phyloP scores from a whole-genome alignment of 306 rosid species.

The Dicorynia guianensis region DNA sequence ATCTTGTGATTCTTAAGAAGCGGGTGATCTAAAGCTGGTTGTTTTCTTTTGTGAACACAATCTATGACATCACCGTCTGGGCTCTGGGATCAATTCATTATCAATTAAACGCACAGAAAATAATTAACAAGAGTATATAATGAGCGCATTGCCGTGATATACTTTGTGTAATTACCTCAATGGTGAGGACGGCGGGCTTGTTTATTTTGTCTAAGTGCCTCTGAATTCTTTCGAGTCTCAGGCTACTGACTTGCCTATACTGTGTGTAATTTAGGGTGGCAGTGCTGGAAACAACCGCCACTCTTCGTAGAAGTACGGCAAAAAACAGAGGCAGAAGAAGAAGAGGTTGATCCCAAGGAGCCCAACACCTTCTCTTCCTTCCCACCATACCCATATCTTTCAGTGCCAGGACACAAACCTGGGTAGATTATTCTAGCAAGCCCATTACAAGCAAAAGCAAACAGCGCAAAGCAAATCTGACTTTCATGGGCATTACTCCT shows the following conservation, averaged over 20 bases:
- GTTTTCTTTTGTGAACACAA: constrained; percentile 67
- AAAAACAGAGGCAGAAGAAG: constrained; percentile 44
- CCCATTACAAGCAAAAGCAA: constrained; percentile 49
- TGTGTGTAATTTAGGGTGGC: constrained; percentile 59
- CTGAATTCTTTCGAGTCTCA: constrained; percentile 82
- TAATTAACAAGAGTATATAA: too few species aligned
- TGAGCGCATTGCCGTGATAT: too few species aligned
- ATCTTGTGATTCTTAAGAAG: constrained; percentile 69
- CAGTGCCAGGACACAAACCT: constrained; percentile 37
- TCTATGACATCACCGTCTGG: constrained; percentile 69
- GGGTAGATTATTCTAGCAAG: constrained; percentile 15
- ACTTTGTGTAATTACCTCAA: too few species aligned
- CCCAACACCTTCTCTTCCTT: background rate
- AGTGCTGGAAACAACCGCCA: constrained; percentile 34
- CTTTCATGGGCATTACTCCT: constrained; percentile 42
- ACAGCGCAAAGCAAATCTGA: constrained; percentile 37
- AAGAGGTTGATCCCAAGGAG: background rate
- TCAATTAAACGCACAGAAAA: too few species aligned
- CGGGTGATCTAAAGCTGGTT: constrained; percentile 70
- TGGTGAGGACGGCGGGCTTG: constrained; percentile 77
- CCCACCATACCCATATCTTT: constrained; percentile 41
- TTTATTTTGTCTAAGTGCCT: constrained; percentile 81
- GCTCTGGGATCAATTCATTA: constrained; percentile 54
- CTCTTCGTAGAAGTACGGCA: constrained; percentile 39
- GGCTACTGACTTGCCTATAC: constrained; percentile 58